These are phyloP conservation scores for Mycena sp. DNA, from an alignment of 1,284 basidiomycete species.

Conservation along the genomic window DNA sequence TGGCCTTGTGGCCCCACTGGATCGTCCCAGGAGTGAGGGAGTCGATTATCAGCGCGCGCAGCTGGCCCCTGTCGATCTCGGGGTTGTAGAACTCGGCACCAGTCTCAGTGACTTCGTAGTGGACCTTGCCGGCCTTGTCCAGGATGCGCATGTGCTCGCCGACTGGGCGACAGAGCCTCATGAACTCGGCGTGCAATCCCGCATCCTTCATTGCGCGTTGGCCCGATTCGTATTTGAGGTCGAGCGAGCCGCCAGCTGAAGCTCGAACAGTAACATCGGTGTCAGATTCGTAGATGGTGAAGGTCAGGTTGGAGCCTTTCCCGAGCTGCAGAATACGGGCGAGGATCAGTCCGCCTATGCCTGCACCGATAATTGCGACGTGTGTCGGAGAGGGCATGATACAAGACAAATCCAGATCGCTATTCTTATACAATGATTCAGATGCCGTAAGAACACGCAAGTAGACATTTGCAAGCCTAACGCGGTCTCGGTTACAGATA, in stretches of 20 bases:
- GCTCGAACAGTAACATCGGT: slow-evolving; percentile 6
- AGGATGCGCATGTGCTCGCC: slow-evolving; percentile 26
- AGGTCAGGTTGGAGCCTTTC: not conserved
- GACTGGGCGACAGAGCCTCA: slow-evolving; percentile 16
- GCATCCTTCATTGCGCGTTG: slow-evolving; percentile 22
- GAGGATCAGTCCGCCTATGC: slow-evolving; percentile 20
- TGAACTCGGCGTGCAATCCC: slow-evolving; percentile 23
- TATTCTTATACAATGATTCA: too few species aligned
- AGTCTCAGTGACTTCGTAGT: slow-evolving; percentile 1
- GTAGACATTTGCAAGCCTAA: too few species aligned
- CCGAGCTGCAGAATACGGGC: slow-evolving; percentile 17
- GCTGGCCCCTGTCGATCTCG: slow-evolving; percentile 19
- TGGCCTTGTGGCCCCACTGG: slow-evolving; percentile 23
- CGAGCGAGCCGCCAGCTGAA: slow-evolving; percentile 18
- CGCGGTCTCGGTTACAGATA: too few species aligned
- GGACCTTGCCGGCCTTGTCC: slow-evolving; percentile 18
- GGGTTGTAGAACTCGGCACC: slow-evolving; percentile 18
- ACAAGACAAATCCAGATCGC: too few species aligned
- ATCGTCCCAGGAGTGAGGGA: slow-evolving; percentile 21
- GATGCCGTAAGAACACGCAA: too few species aligned
- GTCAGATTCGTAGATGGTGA: slow-evolving; percentile 24
- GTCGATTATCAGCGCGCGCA: slow-evolving; percentile 21
- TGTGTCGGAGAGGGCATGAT: slow-evolving; percentile 11
- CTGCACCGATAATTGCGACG: slow-evolving; percentile 20
- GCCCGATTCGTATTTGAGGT: slow-evolving; percentile 27